A percentile compares a stretch with the other conserved stretches of the same genome.
These are phyloP conservation scores for Agastache rugosa DNA, from an alignment of 257 asterid species.

Conservation along the genomic window DNA sequence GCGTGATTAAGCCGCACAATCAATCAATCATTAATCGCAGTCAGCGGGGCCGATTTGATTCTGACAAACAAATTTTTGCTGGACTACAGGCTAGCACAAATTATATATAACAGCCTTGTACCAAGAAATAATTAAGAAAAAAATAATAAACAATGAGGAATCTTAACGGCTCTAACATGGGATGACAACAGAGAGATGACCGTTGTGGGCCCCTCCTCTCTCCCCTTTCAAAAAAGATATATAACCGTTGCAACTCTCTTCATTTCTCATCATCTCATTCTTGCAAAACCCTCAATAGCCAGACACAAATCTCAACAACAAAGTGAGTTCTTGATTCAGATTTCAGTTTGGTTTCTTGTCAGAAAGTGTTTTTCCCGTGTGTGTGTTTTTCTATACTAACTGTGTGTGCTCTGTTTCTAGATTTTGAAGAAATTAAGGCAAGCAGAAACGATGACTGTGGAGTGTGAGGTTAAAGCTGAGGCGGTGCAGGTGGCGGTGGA, in stretches of 20 bases:
- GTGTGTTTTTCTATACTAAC: not conserved
- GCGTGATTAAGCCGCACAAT: constrained; percentile 29
- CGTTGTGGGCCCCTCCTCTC: constrained; percentile 63
- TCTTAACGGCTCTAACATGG: constrained; percentile 82
- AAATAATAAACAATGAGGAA: constrained; percentile 29
- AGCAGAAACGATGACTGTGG: constrained; percentile 58
- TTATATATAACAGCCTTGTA: constrained; percentile 7
- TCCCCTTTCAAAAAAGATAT: constrained; percentile 35
- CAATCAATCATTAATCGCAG: constrained; percentile 38
- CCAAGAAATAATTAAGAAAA: not conserved
- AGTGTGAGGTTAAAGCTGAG: constrained; percentile 52
- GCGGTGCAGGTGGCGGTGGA: constrained; percentile 47
- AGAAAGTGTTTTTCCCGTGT: not conserved
- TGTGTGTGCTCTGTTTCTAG: not conserved
- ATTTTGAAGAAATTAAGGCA: constrained; percentile 21
- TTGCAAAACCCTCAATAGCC: constrained; percentile 1
- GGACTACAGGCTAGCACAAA: constrained; percentile 56
- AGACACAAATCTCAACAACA: not conserved
- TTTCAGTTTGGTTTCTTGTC: not conserved
- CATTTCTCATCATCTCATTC: constrained; percentile 21
- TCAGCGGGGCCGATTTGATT: constrained; percentile 51
- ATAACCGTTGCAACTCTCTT: constrained; percentile 43
- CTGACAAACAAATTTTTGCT: constrained; percentile 52
- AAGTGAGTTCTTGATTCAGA: constrained; percentile 29
- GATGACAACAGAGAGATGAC: constrained; percentile 59